A percentile compares a stretch with the other conserved stretches of the same genome.
These are phyloP conservation scores for Oenanthe javanica DNA, from an alignment of 140 eudicot genomes.

Conservation along the genomic window DNA sequence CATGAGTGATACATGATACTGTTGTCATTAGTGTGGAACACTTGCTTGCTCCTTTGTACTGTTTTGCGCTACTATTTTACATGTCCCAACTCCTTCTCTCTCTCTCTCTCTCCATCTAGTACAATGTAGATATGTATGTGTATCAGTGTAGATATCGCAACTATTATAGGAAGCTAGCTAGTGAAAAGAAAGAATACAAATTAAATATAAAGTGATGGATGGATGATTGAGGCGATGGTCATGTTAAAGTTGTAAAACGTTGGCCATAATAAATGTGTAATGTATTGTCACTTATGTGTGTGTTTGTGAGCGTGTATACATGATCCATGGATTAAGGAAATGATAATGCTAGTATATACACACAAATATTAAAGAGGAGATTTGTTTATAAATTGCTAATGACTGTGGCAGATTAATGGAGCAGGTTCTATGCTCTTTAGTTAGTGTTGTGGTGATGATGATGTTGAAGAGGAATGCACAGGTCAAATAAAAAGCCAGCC, in stretches of 20 bases:
- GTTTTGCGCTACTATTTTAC: background rate
- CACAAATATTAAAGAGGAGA: background rate
- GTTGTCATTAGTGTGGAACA: background rate
- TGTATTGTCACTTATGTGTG: background rate
- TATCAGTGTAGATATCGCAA: background rate
- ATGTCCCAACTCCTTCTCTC: no score
- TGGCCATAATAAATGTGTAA: background rate
- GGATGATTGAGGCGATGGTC: constrained; percentile 8
- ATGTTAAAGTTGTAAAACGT: background rate
- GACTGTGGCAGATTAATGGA: background rate
- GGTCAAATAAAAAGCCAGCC: no score
- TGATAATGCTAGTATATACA: background rate
- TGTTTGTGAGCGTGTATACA: background rate
- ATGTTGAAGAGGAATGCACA: background rate
- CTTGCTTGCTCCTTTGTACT: constrained; percentile 1
- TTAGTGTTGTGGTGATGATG: background rate
- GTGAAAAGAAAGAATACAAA: background rate
- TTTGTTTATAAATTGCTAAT: no score
- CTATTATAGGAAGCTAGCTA: background rate
- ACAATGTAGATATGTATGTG: no score
- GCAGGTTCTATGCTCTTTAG: background rate
- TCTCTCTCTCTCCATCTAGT: background rate
- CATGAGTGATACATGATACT: background rate
- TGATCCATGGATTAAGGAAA: background rate
- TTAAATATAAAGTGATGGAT: background rate